Evolutionary conservation across 2,329 filamentous ascomycete species (phyloP), one percentile per base, ranked within the genome.

Genomic region (Aspergillus sp.): DNA sequence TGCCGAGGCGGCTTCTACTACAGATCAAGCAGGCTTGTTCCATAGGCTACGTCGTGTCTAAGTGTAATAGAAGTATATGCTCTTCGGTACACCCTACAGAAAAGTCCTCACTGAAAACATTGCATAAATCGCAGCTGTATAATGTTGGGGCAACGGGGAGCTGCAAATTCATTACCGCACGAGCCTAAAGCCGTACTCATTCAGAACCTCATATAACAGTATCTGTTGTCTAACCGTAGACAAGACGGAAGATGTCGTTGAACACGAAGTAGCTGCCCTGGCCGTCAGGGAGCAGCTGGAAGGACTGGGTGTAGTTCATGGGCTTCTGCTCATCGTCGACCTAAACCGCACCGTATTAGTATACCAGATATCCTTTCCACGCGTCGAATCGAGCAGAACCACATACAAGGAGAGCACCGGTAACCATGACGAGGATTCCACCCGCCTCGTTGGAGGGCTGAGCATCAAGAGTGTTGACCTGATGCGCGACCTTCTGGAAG

Each of bases 241-340:
- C 83, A 57, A 97, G 84, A 77, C 89, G 89, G 86, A 97, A 97
- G 72, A 97, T 78, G 74, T 97, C 93, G 81, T 97, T 97, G 79
- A 87, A 87, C 71, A 97, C 88, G 73, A 84, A 97, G 80, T 88
- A 96, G 76, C 81, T 85, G 64, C 85, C 87, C 47, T 66, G 61
- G 23, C 75, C 75, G 50, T 91, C 88, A 56, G 85, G 86, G 60
- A 85, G 75, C 58, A 97, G 87, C 75, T 95, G 88, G 83, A 97
- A 97, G 52, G 83, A 78, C 78, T 97, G 92, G 52, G 87, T 87
- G 78, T 92, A 99, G 82, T 84, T 91, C 88, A 97, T 94, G 42
- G 91, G 89, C 67, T 85, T 85, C 72, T 88, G 81, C 75, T 91
- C 86, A 63, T 92, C 91, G 60, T 96, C 91, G 64, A 96, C 86